A percentile compares a stretch with the other conserved stretches of the same genome.
Conservation (phyloP, 2,329 filamentous ascomycete species). For the Knufia fluminis region DNA sequence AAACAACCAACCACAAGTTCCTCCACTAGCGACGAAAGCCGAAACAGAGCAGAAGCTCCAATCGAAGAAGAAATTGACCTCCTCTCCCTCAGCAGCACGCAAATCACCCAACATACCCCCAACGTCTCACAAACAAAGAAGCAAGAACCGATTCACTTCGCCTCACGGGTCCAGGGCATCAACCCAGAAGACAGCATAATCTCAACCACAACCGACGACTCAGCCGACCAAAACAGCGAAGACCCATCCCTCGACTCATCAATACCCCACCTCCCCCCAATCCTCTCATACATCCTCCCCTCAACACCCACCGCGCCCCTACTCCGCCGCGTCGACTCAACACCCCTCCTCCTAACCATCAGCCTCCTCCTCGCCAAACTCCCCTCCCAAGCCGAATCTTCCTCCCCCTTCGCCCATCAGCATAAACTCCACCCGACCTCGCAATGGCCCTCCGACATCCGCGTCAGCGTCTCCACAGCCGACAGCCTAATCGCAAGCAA, state of each 20-base stretch:
- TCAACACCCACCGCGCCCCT: conserved; percentile 48
- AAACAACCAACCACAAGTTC: not conserved
- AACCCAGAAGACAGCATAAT: conserved; percentile 18
- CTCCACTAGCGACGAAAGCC: not conserved
- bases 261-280: conserved; percentile 18
- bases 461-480: conserved; percentile 69
- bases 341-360: conserved; percentile 67
- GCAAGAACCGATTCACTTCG: conserved; percentile 21
- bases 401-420: conserved; percentile 58
- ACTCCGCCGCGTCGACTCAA: conserved; percentile 80
- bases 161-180: conserved; percentile 25
- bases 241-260: conserved; percentile 14
- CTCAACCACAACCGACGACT: conserved; percentile 7
- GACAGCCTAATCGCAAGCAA: conserved; percentile 84
- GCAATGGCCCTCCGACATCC: conserved; percentile 56
- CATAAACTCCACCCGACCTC: conserved; percentile 73
- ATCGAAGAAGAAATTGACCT: conserved; percentile 48
- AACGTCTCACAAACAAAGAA: conserved; percentile 11
- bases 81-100: conserved; percentile 45
- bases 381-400: conserved; percentile 48
- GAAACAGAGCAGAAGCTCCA: conserved; percentile 25
- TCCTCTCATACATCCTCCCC: conserved; percentile 47
- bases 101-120: conserved; percentile 24
- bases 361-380: conserved; percentile 83
- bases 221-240: conserved; percentile 11